Evolutionary conservation across 176 grass and related monocot species (phyloP).

Genomic region (Oropetium thomaeum): DNA sequence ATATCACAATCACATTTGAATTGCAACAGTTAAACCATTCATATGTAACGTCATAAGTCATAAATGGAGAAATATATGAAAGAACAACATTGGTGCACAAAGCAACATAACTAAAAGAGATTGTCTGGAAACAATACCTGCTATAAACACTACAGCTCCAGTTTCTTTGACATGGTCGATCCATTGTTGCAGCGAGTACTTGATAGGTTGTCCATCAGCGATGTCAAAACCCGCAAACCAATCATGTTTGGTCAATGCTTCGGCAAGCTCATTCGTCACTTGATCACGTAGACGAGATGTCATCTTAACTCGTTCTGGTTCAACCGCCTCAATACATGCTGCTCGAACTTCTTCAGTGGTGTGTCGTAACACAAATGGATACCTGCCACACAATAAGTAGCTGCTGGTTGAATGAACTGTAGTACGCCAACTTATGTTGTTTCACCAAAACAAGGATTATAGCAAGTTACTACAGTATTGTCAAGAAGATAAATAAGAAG

Average conservation of each 20-base stretch:
- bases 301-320: conserved; percentile 61
- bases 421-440: neutral
- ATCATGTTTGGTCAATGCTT: conserved; percentile 55
- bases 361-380: conserved; percentile 85
- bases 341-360: conserved; percentile 85
- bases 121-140: conserved; percentile 47
- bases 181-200: conserved; percentile 73
- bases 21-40: neutral
- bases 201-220: conserved; percentile 61
- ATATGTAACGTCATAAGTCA: neutral
- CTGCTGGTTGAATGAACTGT: conserved; percentile 14
- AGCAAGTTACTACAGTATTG: neutral
- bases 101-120: neutral
- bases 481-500: conserved; percentile 8
- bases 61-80: neutral
- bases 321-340: conserved; percentile 75
- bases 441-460: conserved; percentile 1
- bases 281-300: conserved; percentile 70
- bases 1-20: neutral
- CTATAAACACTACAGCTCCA: conserved; percentile 76
- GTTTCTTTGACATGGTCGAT: conserved; percentile 70
- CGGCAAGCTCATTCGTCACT: conserved; percentile 63
- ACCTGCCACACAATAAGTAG: conserved; percentile 51
- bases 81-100: neutral
- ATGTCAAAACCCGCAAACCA: conserved; percentile 93